Evolutionary conservation across 306 rosid species (phyloP).

Genomic region (Castanopsis chinensis): DNA sequence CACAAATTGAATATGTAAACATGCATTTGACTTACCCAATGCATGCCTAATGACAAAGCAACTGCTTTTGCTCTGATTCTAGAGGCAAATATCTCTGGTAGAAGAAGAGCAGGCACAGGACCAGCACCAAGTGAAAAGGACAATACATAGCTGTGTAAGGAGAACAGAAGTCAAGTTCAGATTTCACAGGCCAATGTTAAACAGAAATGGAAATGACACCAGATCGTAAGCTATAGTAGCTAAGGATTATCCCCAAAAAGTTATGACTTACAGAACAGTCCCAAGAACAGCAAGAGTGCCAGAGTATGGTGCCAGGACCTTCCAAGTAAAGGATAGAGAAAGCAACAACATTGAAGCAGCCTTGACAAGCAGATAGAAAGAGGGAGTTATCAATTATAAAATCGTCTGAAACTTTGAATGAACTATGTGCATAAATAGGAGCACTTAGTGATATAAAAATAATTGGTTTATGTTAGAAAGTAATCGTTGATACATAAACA

Average conservation of each 20-base stretch:
- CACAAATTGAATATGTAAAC: neutral
- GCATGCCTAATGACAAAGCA: constrained; percentile 88
- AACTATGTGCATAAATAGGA: neutral
- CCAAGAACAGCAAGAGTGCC: constrained; percentile 86
- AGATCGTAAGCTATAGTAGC: neutral
- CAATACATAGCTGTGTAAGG: constrained; percentile 67
- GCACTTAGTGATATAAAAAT: neutral
- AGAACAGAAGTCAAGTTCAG: constrained; percentile 7
- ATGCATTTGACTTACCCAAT: constrained; percentile 72
- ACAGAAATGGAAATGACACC: constrained; percentile 1
- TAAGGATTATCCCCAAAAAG: neutral
- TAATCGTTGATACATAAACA: neutral
- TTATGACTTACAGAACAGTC: constrained; percentile 82
- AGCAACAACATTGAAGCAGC: constrained; percentile 97
- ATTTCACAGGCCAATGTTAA: constrained; percentile 26
- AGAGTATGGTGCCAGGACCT: constrained; percentile 70
- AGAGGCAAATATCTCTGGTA: constrained; percentile 95
- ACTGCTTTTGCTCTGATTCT: constrained; percentile 98
- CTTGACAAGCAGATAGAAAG: constrained; percentile 31
- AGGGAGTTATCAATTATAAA: constrained; percentile 6
- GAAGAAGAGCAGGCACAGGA: constrained; percentile 97
- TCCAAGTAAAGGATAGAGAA: constrained; percentile 84
- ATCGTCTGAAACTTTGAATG: neutral
- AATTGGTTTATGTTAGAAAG: neutral
- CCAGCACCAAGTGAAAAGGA: constrained; percentile 99